Percentiles rank a stretch among this genome's conserved stretches.
Evolutionary conservation across 495 filamentous ascomycete genomes (phyloP).

Genomic region (Aspergillus baeticus): DNA sequence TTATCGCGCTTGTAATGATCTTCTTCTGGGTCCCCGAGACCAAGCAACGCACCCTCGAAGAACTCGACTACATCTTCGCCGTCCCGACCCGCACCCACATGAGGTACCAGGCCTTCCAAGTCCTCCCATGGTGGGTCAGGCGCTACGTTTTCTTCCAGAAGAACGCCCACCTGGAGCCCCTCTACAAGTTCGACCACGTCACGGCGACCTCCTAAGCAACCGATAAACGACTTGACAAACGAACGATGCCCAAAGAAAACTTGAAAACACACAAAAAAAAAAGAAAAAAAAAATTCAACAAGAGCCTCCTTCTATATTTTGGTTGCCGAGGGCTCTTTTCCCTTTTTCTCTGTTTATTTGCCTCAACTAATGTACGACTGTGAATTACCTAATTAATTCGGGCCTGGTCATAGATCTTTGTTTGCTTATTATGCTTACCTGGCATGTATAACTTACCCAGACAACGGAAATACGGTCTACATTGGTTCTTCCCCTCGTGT

Average conservation of each 20-base stretch:
- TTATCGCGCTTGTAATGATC: constrained; percentile 66
- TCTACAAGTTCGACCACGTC: constrained; percentile 60
- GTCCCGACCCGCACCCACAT: constrained; percentile 65
- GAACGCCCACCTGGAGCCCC: constrained; percentile 54
- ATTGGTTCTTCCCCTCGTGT: too few relatives aligned
- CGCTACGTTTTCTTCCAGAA: constrained; percentile 59
- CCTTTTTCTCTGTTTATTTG: too few relatives aligned
- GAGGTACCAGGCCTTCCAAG: constrained; percentile 60
- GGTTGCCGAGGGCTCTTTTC: too few relatives aligned
- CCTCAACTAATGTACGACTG: too few relatives aligned
- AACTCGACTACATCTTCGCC: constrained; percentile 82
- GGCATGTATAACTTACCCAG: too few relatives aligned
- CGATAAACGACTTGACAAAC: not conserved
- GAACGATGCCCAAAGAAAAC: not conserved
- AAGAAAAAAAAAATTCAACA: not conserved
- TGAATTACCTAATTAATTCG: too few relatives aligned
- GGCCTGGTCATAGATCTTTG: too few relatives aligned
- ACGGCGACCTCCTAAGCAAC: not conserved
- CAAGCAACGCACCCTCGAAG: constrained; percentile 77
- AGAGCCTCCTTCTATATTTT: not conserved
- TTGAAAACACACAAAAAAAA: not conserved
- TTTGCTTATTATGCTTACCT: too few relatives aligned
- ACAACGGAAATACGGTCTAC: too few relatives aligned
- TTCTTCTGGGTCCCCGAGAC: constrained; percentile 78
- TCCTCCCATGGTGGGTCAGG: constrained; percentile 69